phyloP scores from a whole-genome alignment of 306 rosid species.

The Vigna unguiculata region DNA sequence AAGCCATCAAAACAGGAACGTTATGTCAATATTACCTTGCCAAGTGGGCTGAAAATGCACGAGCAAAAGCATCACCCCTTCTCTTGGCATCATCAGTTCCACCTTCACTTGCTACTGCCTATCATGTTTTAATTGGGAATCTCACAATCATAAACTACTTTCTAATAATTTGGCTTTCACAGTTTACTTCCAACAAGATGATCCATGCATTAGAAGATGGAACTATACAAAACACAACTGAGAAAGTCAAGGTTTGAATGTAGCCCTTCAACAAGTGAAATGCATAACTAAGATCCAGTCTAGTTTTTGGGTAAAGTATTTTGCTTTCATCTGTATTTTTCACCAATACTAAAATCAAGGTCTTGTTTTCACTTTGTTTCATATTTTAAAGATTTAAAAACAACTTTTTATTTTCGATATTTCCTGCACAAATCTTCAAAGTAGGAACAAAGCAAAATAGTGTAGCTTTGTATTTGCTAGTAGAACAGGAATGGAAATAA shows the following conservation, averaged over 20 bases:
- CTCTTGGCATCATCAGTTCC: slow-evolving; percentile 97
- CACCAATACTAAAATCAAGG: neutral
- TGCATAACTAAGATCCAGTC: neutral
- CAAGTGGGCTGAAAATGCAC: slow-evolving; percentile 95
- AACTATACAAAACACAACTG: slow-evolving; percentile 26
- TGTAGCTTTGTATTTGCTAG: neutral
- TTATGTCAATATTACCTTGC: slow-evolving; percentile 62
- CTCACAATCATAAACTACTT: slow-evolving; percentile 43
- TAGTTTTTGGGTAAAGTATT: neutral
- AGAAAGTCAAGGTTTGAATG: slow-evolving; percentile 31
- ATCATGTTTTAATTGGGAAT: slow-evolving; percentile 43
- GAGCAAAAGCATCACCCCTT: slow-evolving; percentile 98
- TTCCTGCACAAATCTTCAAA: neutral
- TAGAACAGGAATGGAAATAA: neutral
- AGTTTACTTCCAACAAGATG: slow-evolving; percentile 33
- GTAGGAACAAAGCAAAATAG: neutral
- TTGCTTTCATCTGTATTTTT: neutral
- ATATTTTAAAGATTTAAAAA: neutral
- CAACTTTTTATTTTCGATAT: neutral
- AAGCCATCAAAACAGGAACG: slow-evolving; percentile 36
- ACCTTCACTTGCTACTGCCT: slow-evolving; percentile 99
- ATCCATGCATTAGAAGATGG: slow-evolving; percentile 11
- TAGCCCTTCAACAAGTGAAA: slow-evolving; percentile 28
- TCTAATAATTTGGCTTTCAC: slow-evolving; percentile 24
- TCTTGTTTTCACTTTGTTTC: neutral